A percentile compares a stretch with the other conserved stretches of the same genome.
These are phyloP conservation scores for Lentinula sp. DNA, from an alignment of 768 basidiomycete genomes.

Conservation along the genomic window DNA sequence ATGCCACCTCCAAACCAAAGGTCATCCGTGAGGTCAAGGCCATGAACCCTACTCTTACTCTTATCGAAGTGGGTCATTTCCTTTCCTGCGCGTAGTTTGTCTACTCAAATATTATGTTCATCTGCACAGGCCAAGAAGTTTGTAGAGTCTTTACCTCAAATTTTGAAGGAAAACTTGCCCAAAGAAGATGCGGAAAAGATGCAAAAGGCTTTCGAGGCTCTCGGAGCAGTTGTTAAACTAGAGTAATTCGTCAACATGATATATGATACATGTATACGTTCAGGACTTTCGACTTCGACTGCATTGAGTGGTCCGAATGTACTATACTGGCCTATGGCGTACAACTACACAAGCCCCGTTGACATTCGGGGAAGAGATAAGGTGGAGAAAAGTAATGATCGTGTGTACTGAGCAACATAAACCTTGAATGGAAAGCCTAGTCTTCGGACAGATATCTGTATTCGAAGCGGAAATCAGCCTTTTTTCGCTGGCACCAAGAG, in stretches of 20 bases:
- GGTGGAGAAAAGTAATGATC: background rate
- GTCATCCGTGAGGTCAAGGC: constrained; percentile 98
- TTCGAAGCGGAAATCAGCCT: constrained; percentile 96
- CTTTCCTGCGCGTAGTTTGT: background rate
- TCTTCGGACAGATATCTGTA: constrained; percentile 95
- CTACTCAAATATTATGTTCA: background rate
- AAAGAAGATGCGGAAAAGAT: constrained; percentile 99
- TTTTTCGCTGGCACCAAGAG: constrained; percentile 97
- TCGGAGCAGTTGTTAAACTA: constrained; percentile 84
- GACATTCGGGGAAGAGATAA: background rate
- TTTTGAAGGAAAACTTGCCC: constrained; percentile 88
- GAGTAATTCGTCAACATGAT: constrained; percentile 43
- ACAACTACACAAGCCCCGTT: constrained; percentile 8
- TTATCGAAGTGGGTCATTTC: constrained; percentile 78
- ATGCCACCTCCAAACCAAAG: constrained; percentile 88
- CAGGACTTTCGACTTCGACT: constrained; percentile 8
- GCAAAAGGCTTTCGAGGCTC: constrained; percentile 80
- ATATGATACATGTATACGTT: background rate
- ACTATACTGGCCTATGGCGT: background rate
- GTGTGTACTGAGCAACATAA: background rate
- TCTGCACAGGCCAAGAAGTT: constrained; percentile 91
- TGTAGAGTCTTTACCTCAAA: constrained; percentile 90
- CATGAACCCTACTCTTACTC: constrained; percentile 88
- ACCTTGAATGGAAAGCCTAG: constrained; percentile 25
- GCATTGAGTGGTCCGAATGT: constrained; percentile 6